phyloP scores from a whole-genome alignment of 495 filamentous ascomycete species.

The Staphylotrichum longicolle region DNA sequence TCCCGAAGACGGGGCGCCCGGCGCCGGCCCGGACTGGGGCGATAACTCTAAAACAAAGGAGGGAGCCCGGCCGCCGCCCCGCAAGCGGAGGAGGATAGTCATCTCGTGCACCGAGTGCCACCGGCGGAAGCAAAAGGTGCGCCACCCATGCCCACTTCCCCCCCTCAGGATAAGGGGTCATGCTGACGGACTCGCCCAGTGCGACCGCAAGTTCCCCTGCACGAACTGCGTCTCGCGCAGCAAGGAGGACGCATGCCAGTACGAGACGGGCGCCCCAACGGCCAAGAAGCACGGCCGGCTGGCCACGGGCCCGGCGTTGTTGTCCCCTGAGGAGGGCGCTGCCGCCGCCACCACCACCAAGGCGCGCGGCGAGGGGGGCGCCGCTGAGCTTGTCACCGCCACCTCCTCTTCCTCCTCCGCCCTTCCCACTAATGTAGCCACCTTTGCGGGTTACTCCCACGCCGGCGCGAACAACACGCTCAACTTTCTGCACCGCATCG shows the following conservation, averaged over 20 bases:
- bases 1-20: slow-evolving; percentile 2
- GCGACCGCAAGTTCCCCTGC: slow-evolving; percentile 60
- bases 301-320: slow-evolving; percentile 20
- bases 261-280: slow-evolving; percentile 51
- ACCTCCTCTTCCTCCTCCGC: neutral
- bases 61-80: slow-evolving; percentile 34
- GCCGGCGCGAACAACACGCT: slow-evolving; percentile 44
- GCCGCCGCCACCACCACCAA: neutral
- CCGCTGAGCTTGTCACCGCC: neutral
- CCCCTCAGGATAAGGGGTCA: no score
- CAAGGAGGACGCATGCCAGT: slow-evolving; percentile 48
- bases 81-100: slow-evolving; percentile 58
- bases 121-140: slow-evolving; percentile 61
- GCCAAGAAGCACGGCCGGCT: slow-evolving; percentile 35
- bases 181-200: slow-evolving; percentile 36
- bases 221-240: slow-evolving; percentile 58
- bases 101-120: slow-evolving; percentile 65
- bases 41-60: neutral
- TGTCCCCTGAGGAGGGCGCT: neutral
- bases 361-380: no score
- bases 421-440: slow-evolving; percentile 34
- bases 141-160: neutral
- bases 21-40: neutral
- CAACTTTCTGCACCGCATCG: slow-evolving; percentile 51
- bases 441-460: slow-evolving; percentile 48